Conservation (phyloP, 208 protist species). For the Leishmania major region DNA sequence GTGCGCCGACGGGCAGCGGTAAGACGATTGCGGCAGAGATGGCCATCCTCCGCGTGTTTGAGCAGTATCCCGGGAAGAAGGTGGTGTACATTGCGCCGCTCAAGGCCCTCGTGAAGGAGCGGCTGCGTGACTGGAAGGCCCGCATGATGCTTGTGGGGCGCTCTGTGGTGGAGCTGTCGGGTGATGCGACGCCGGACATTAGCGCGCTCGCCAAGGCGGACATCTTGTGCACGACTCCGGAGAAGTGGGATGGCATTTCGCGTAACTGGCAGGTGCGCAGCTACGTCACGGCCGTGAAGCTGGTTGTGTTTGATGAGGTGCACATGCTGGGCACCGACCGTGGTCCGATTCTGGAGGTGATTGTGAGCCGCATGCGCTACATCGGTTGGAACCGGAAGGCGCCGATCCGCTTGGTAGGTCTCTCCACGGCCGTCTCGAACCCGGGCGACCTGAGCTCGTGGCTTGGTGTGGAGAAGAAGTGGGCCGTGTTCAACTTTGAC, state of each 20-base stretch:
- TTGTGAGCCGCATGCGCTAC: conserved; percentile 98
- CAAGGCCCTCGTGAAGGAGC: conserved; percentile 99
- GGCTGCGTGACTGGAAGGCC: conserved; percentile 97
- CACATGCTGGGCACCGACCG: conserved; percentile 99
- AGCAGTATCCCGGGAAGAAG: conserved; percentile 90
- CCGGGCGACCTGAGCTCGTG: conserved; percentile 98
- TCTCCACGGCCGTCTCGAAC: conserved; percentile 99
- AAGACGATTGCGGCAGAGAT: conserved; percentile 99
- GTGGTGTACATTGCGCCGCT: conserved; percentile 99
- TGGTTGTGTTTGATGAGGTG: conserved; percentile 99
- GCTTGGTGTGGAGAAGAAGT: conserved; percentile 95
- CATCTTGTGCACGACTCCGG: conserved; percentile 99
- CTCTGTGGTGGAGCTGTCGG: conserved; percentile 98
- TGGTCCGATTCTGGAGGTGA: conserved; percentile 99
- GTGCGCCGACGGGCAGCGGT: conserved; percentile 97
- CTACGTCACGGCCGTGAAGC: conserved; percentile 94
- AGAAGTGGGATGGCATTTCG: conserved; percentile 99
- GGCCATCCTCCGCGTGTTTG: conserved; percentile 96
- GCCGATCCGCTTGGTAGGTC: conserved; percentile 97
- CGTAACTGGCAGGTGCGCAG: conserved; percentile 97
- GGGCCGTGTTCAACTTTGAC: conserved; percentile 99
- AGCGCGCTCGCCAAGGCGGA: conserved; percentile 92
- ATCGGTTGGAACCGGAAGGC: conserved; percentile 94
- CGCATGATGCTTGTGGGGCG: conserved; percentile 94
- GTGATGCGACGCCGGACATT: conserved; percentile 96